These are phyloP conservation scores for Datura wrightii DNA, from an alignment of 257 asterid species.

Conservation along the genomic window DNA sequence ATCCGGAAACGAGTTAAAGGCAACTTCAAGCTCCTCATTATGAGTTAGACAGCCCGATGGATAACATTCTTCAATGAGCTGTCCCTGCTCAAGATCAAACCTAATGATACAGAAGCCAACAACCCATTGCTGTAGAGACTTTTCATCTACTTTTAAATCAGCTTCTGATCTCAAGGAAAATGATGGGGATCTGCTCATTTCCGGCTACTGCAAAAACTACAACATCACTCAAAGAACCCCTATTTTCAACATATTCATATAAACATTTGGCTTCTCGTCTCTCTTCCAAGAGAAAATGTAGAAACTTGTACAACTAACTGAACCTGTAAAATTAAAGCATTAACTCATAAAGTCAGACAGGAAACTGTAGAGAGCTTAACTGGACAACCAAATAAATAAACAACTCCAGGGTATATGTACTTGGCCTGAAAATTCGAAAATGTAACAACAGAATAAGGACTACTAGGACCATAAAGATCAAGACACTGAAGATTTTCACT, in stretches of 20 bases:
- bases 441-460: constrained; percentile 7
- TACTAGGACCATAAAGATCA: neutral
- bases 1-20: constrained; percentile 96
- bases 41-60: constrained; percentile 84
- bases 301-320: neutral
- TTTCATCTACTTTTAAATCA: constrained; percentile 71
- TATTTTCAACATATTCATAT: constrained; percentile 38
- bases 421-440: neutral
- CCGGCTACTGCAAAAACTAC: constrained; percentile 44
- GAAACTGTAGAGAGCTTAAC: neutral
- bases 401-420: neutral
- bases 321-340: constrained; percentile 18
- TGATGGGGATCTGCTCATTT: constrained; percentile 93
- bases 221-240: constrained; percentile 47
- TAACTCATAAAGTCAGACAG: neutral
- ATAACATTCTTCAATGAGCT: constrained; percentile 93
- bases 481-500: constrained; percentile 1
- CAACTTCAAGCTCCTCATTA: constrained; percentile 91
- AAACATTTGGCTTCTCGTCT: constrained; percentile 30
- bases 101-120: constrained; percentile 86
- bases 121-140: constrained; percentile 77
- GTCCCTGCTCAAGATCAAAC: constrained; percentile 98
- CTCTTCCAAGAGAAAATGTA: constrained; percentile 25
- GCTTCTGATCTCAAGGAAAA: constrained; percentile 76
- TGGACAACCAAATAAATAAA: neutral